Conservation (phyloP, 2,329 filamentous ascomycete species). For the Sordariomycetes sp. region DNA sequence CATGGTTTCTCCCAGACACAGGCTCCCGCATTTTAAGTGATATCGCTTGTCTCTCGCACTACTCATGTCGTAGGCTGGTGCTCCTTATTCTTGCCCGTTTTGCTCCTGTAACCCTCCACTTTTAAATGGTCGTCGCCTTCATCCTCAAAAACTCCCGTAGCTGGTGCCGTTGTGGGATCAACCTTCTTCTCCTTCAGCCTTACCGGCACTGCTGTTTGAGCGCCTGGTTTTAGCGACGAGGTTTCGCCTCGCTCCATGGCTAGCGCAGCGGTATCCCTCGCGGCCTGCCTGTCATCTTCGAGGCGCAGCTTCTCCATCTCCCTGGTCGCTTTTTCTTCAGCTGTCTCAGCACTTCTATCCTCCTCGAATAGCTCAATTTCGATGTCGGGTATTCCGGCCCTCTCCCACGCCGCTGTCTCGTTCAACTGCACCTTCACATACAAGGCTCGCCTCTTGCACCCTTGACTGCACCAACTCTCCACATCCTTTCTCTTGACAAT, state of each 20-base stretch:
- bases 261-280: conserved; percentile 30
- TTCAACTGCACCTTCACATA: conserved; percentile 85
- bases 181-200: conserved; percentile 40
- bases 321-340: conserved; percentile 23
- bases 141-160: conserved; percentile 6
- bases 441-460: conserved; percentile 69
- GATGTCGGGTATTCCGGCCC: conserved; percentile 48
- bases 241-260: conserved; percentile 39
- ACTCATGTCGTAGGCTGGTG: neutral
- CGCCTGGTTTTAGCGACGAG: conserved; percentile 5
- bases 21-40: too few species aligned
- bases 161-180: neutral
- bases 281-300: conserved; percentile 29
- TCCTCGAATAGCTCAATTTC: conserved; percentile 61
- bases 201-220: conserved; percentile 26
- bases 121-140: conserved; percentile 31
- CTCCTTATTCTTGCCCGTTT: conserved; percentile 18
- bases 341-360: conserved; percentile 37
- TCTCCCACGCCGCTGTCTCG: conserved; percentile 78
- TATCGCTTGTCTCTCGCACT: too few species aligned
- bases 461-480: conserved; percentile 79
- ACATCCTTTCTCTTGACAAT: conserved; percentile 65
- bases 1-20: too few species aligned
- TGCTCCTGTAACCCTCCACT: conserved; percentile 42
- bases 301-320: conserved; percentile 33